These are phyloP conservation scores for Colletotrichum australisinense DNA, from an alignment of 2,329 filamentous ascomycete species.

Conservation along the genomic window DNA sequence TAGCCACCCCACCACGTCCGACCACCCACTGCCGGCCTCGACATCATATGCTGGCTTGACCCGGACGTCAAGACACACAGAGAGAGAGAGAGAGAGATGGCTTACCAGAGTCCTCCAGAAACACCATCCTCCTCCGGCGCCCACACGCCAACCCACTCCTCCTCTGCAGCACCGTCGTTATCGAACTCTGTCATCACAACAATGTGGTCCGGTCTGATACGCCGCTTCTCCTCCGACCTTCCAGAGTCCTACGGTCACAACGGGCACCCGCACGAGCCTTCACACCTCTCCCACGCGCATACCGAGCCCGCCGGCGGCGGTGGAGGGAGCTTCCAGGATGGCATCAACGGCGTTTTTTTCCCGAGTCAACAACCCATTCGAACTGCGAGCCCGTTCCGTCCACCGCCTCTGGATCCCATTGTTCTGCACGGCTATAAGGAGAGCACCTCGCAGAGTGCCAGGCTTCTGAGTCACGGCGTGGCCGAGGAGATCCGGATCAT, in stretches of 20 bases:
- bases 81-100: constrained; percentile 10
- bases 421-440: constrained; percentile 74
- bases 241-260: constrained; percentile 41
- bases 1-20: neutral
- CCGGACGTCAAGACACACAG: neutral
- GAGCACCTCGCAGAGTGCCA: constrained; percentile 68
- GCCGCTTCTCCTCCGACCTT: constrained; percentile 70
- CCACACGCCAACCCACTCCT: constrained; percentile 41
- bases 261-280: constrained; percentile 37
- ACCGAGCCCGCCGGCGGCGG: constrained; percentile 36
- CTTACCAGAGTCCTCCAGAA: constrained; percentile 30
- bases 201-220: constrained; percentile 72
- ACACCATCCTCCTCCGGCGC: constrained; percentile 41
- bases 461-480: constrained; percentile 77
- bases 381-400: constrained; percentile 82
- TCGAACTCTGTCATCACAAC: constrained; percentile 46
- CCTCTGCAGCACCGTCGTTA: constrained; percentile 42
- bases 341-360: constrained; percentile 69
- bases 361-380: constrained; percentile 63
- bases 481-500: constrained; percentile 95
- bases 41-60: neutral
- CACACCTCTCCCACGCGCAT: constrained; percentile 40
- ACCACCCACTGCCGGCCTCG: neutral
- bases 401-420: constrained; percentile 88
- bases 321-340: constrained; percentile 48